A percentile compares a stretch with the other conserved stretches of the same genome.
Conservation (phyloP, 345 rosid genomes). For the Gynandropsis gynandra region DNA sequence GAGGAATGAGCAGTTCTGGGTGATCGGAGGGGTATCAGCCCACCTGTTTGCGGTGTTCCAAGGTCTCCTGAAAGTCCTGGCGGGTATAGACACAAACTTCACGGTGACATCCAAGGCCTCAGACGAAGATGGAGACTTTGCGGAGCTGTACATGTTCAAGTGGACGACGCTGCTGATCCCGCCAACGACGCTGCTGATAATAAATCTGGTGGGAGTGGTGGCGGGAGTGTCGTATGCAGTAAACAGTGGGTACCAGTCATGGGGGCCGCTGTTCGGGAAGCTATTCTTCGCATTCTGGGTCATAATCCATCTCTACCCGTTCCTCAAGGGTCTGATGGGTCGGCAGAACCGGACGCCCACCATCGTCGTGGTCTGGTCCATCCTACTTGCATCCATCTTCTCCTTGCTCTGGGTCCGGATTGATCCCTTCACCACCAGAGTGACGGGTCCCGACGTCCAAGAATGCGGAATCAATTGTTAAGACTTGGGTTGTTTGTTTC, state of each 20-base stretch:
- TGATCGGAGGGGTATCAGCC: constrained; percentile 65
- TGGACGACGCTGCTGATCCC: constrained; percentile 74
- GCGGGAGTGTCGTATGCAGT: constrained; percentile 64
- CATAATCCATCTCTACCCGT: constrained; percentile 61
- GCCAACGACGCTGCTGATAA: constrained; percentile 59
- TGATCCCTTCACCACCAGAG: constrained; percentile 60
- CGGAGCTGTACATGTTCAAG: constrained; percentile 64
- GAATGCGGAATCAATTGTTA: too few relatives aligned
- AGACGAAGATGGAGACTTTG: constrained; percentile 55
- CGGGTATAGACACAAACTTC: constrained; percentile 73
- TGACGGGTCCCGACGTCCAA: constrained; percentile 62
- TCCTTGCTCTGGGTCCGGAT: constrained; percentile 62
- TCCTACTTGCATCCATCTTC: constrained; percentile 71
- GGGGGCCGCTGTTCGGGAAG: constrained; percentile 89
- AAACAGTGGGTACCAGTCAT: constrained; percentile 66
- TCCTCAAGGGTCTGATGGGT: constrained; percentile 77
- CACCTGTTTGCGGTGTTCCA: constrained; percentile 72
- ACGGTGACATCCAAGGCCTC: constrained; percentile 75
- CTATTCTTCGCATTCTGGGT: constrained; percentile 83
- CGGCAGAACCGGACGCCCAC: constrained; percentile 75
- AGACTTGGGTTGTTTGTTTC: too few relatives aligned
- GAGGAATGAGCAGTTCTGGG: constrained; percentile 84
- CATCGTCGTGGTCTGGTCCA: constrained; percentile 67
- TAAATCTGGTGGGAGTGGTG: constrained; percentile 66
- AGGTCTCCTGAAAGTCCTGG: constrained; percentile 70